Conservation (phyloP, 306 rosid genomes). For the Malus sieversii region DNA sequence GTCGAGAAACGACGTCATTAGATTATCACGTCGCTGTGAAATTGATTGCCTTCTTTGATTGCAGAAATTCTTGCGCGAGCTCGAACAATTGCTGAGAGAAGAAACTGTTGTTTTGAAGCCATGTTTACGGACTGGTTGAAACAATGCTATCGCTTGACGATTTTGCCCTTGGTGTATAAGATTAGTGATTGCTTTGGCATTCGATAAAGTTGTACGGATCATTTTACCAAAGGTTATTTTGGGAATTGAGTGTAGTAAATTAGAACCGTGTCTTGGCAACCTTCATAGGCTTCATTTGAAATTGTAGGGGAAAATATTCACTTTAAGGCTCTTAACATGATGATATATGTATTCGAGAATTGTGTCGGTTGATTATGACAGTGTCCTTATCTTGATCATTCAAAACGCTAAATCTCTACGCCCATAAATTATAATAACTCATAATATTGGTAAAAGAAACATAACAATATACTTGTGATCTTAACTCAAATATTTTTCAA, state of each 20-base stretch:
- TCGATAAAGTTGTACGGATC: neutral
- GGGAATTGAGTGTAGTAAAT: neutral
- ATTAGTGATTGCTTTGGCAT: conserved; percentile 1
- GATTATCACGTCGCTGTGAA: conserved; percentile 20
- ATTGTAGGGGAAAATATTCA: neutral
- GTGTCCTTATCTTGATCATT: too few species aligned
- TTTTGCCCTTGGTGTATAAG: conserved; percentile 13
- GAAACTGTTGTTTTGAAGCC: conserved; percentile 16
- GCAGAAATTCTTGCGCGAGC: conserved; percentile 21
- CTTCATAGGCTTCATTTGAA: neutral
- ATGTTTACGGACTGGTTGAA: conserved; percentile 7
- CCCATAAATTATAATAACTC: too few species aligned
- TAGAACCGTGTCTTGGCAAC: neutral
- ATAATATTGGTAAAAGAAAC: too few species aligned
- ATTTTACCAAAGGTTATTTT: neutral
- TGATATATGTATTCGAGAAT: too few species aligned
- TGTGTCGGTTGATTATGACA: too few species aligned
- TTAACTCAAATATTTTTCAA: too few species aligned
- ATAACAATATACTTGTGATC: too few species aligned
- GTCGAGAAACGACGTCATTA: conserved; percentile 26
- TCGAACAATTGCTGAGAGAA: conserved; percentile 21
- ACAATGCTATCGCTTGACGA: conserved; percentile 7
- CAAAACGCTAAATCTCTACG: too few species aligned
- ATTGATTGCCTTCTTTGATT: conserved; percentile 20
- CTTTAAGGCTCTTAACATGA: neutral